phyloP scores from a whole-genome alignment of 1,284 basidiomycete species.

The Cutaneotrichosporon cyanovorans region DNA sequence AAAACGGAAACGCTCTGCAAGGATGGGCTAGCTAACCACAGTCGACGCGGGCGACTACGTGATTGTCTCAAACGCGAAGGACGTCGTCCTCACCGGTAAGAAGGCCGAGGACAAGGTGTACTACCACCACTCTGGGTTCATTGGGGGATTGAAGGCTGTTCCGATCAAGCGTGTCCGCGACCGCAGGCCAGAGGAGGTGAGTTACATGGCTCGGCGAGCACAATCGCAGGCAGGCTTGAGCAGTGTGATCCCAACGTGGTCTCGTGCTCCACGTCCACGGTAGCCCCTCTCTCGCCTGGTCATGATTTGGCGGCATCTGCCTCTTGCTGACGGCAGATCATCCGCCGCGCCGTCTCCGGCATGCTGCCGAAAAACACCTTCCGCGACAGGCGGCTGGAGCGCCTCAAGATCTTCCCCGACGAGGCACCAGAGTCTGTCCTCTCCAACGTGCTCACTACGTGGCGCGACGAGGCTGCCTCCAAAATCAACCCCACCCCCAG shows the following conservation, averaged over 20 bases:
- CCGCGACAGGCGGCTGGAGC: constrained; percentile 71
- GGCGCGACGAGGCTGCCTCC: constrained; percentile 21
- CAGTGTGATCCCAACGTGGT: no score
- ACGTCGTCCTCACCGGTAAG: constrained; percentile 79
- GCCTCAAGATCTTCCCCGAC: constrained; percentile 76
- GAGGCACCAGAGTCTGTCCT: constrained; percentile 26
- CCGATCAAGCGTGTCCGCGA: constrained; percentile 73
- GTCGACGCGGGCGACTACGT: constrained; percentile 98
- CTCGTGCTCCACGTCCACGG: neutral
- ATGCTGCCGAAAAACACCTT: constrained; percentile 96
- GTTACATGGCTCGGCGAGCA: no score
- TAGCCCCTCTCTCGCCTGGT: neutral
- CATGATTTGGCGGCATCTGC: neutral
- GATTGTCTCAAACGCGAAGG: constrained; percentile 81
- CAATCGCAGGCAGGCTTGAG: no score
- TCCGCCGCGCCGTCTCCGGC: constrained; percentile 87
- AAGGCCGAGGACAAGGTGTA: constrained; percentile 85
- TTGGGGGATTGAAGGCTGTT: constrained; percentile 87
- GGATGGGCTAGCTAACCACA: constrained; percentile 42
- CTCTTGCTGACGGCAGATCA: constrained; percentile 56
- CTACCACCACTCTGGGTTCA: constrained; percentile 84
- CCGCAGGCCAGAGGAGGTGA: constrained; percentile 82
- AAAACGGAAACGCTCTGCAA: no score
- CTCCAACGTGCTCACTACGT: constrained; percentile 34
- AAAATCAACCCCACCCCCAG: no score